Evolutionary conservation across 257 asterid species (phyloP), one percentile per base, ranked within the genome.

Genomic region (Ligustrum vulgare): DNA sequence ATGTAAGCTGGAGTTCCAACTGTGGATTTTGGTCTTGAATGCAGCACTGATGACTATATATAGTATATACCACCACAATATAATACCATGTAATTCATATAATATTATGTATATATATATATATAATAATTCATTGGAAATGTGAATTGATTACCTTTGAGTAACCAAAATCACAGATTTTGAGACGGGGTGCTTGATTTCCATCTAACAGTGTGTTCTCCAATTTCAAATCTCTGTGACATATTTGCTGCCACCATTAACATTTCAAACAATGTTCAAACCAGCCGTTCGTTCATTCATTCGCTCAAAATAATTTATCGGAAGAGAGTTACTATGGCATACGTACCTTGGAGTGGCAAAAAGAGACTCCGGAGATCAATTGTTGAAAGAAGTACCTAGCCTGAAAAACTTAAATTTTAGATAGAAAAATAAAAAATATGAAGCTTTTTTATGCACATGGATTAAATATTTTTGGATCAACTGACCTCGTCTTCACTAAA

Each of bases 221-320:
- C 87, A 90, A 72, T 72, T 90, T 90, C 83, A 90, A 79, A 87
- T 90, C 93, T 78, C 96, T 78, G 68, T 90, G 96, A 34, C 96
- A 90, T 72, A 90, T 90, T 88, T 90, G 90, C 96, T 90, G 88
- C 79, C 41, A 86, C 22, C 13, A 43, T 63, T 6, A 41, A 9
- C 13, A 20, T 13, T n/a, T 8, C 35, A 11, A 35, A 43, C 15
- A 39, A 10, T 10, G 5, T 8, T 22, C 1, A 71, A 51, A 16
- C 11, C 2, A 12, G n/a, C 41, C 31, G 18, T n/a, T 15, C 8
- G 18, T 39, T 4, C n/a, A 28, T 0, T 28, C 31, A 28, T 28
- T 28, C 31, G 47, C 47, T 39, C 47, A 39, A 39, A 39, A 39
- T 13, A 15, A 39, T 13, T 39, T 39, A 39, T 39, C 3, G 32